Conservation (phyloP, 331 rosid genomes). For the Rosa hybrid region DNA sequence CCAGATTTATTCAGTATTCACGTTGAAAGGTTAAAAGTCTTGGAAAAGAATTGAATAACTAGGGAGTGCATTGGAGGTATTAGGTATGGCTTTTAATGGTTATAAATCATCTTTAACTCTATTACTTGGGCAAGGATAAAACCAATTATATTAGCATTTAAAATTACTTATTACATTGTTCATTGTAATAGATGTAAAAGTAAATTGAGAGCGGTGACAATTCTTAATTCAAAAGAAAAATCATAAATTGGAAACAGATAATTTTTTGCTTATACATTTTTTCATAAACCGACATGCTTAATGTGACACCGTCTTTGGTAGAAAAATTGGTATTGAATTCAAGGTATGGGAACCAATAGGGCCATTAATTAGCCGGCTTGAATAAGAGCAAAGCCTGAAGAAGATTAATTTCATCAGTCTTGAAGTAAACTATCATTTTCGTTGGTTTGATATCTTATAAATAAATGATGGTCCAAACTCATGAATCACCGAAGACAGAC, state of each 20-base stretch:
- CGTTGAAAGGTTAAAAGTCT: too few relatives aligned
- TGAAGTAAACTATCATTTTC: not conserved
- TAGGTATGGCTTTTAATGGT: not conserved
- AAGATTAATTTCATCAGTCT: not conserved
- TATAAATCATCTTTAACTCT: not conserved
- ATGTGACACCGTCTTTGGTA: not conserved
- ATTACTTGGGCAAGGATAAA: not conserved
- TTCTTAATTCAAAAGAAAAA: not conserved
- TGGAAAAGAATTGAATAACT: not conserved
- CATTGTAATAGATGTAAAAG: not conserved
- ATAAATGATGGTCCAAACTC: not conserved
- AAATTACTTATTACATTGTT: not conserved
- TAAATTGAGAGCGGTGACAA: not conserved
- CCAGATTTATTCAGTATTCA: too few relatives aligned
- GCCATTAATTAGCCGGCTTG: conserved; percentile 21
- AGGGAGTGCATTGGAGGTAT: not conserved
- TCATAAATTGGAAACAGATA: not conserved
- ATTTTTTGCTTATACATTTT: not conserved
- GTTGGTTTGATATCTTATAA: not conserved
- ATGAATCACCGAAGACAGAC: not conserved
- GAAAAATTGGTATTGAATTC: not conserved
- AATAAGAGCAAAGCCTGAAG: not conserved
- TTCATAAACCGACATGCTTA: not conserved
- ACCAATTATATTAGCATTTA: not conserved
- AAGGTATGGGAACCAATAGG: not conserved